Conservation (phyloP, 805 yeast genomes). For the Candida oleophila region DNA sequence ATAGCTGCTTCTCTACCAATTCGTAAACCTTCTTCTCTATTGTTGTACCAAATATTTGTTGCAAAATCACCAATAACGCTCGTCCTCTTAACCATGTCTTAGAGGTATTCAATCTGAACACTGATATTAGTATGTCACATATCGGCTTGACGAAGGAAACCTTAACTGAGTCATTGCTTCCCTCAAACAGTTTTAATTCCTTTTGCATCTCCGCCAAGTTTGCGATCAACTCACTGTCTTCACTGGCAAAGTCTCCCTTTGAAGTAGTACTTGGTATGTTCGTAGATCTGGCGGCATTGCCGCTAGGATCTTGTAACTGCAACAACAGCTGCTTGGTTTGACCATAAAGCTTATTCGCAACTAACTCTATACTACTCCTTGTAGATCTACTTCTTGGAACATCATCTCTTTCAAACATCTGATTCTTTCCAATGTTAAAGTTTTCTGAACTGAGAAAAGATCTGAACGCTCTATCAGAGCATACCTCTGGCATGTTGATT, state of each 20-base stretch:
- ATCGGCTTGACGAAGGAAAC: constrained; percentile 72
- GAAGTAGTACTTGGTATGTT: not conserved
- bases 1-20: constrained; percentile 31
- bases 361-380: constrained; percentile 22
- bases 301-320: not conserved
- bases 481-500: constrained; percentile 63
- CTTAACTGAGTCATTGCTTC: constrained; percentile 11
- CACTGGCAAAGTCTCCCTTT: not conserved
- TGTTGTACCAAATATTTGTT: constrained; percentile 84
- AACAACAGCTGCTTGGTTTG: constrained; percentile 1
- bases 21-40: constrained; percentile 68
- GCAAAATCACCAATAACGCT: constrained; percentile 76
- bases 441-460: constrained; percentile 75
- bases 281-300: not conserved
- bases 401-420: constrained; percentile 18
- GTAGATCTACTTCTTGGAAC: constrained; percentile 1
- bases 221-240: constrained; percentile 18
- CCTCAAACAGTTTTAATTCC: constrained; percentile 54
- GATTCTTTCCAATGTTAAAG: constrained; percentile 38
- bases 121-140: constrained; percentile 67
- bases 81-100: constrained; percentile 82
- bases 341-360: constrained; percentile 28
- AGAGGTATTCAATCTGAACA: constrained; percentile 65
- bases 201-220: constrained; percentile 50
- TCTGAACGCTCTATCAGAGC: constrained; percentile 70